phyloP scores from a whole-genome alignment of 225 moss, liverwort and hornwort species.

The Bryum argenteum region DNA sequence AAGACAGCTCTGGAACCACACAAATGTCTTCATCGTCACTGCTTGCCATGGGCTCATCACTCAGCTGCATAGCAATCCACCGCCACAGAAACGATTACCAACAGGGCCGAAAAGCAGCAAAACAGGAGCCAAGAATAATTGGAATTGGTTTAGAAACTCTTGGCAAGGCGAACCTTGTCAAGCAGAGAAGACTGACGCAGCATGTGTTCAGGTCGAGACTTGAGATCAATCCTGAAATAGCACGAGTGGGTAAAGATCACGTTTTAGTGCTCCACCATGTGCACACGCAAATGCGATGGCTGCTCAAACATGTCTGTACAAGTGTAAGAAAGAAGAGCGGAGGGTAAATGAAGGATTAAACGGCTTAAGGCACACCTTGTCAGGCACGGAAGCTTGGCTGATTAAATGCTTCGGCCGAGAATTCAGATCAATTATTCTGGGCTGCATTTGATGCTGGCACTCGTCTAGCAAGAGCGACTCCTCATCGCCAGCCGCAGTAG shows the following conservation, averaged over 20 bases:
- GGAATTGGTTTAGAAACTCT: constrained; percentile 42
- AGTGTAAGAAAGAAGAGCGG: no score
- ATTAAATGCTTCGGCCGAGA: constrained; percentile 77
- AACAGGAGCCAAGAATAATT: constrained; percentile 15
- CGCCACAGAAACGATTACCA: constrained; percentile 17
- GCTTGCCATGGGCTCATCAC: constrained; percentile 47
- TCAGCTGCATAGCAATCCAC: constrained; percentile 29
- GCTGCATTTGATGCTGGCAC: constrained; percentile 48
- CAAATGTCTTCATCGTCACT: constrained; percentile 53
- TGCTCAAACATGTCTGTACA: no score
- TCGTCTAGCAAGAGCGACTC: constrained; percentile 62
- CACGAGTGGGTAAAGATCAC: constrained; percentile 46
- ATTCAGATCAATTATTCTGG: constrained; percentile 87
- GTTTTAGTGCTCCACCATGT: constrained; percentile 31
- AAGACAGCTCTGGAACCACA: constrained; percentile 53
- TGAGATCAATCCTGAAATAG: constrained; percentile 77
- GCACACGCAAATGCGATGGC: constrained; percentile 19
- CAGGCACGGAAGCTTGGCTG: constrained; percentile 59
- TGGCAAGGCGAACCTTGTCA: constrained; percentile 67
- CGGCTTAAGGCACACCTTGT: constrained; percentile 44
- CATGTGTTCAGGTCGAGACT: constrained; percentile 79
- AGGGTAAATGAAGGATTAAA: no score
- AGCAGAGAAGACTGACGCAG: constrained; percentile 67
- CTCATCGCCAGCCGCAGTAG: constrained; percentile 73
- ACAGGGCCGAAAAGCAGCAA: not conserved